Evolutionary conservation across 306 rosid species (phyloP).

Genomic region (Vigna radiata): DNA sequence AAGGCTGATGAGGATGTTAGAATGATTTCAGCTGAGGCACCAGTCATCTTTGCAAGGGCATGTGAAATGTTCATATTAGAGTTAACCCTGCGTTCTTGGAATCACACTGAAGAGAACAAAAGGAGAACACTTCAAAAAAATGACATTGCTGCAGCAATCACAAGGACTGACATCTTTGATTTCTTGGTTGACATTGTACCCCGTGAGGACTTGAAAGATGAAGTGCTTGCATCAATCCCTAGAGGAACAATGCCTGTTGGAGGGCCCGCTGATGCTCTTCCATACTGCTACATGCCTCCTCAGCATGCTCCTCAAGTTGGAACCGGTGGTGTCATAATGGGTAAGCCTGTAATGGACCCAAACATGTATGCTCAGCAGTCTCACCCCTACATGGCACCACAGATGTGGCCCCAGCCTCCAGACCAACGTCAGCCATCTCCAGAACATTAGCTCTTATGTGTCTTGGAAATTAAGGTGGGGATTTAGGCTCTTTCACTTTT

Average conservation of each 20-base stretch:
- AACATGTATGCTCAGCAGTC: slow-evolving; percentile 60
- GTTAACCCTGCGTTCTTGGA: slow-evolving; percentile 66
- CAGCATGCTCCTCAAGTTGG: slow-evolving; percentile 62
- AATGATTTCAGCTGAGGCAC: slow-evolving; percentile 67
- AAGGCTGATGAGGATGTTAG: slow-evolving; percentile 66
- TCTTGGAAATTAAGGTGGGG: slow-evolving; percentile 44
- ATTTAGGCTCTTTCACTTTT: slow-evolving; percentile 12
- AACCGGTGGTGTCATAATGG: slow-evolving; percentile 59
- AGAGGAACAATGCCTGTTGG: slow-evolving; percentile 64
- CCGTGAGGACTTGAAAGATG: slow-evolving; percentile 65
- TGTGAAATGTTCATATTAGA: slow-evolving; percentile 64
- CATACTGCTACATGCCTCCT: slow-evolving; percentile 59
- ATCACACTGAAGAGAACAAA: slow-evolving; percentile 67
- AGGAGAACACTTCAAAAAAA: slow-evolving; percentile 64
- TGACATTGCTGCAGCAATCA: slow-evolving; percentile 64
- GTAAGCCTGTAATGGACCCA: slow-evolving; percentile 66
- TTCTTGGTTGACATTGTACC: slow-evolving; percentile 66
- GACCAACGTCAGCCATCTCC: slow-evolving; percentile 57
- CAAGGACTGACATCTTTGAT: slow-evolving; percentile 61
- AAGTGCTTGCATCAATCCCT: slow-evolving; percentile 63
- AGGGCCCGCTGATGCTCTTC: slow-evolving; percentile 61
- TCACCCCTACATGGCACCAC: slow-evolving; percentile 60
- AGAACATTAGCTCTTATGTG: slow-evolving; percentile 45
- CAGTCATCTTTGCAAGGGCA: slow-evolving; percentile 61
- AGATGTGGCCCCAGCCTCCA: slow-evolving; percentile 63